A percentile compares a stretch with the other conserved stretches of the same genome.
Conservation (phyloP, 345 rosid species). For the Eutrema japonicum region DNA sequence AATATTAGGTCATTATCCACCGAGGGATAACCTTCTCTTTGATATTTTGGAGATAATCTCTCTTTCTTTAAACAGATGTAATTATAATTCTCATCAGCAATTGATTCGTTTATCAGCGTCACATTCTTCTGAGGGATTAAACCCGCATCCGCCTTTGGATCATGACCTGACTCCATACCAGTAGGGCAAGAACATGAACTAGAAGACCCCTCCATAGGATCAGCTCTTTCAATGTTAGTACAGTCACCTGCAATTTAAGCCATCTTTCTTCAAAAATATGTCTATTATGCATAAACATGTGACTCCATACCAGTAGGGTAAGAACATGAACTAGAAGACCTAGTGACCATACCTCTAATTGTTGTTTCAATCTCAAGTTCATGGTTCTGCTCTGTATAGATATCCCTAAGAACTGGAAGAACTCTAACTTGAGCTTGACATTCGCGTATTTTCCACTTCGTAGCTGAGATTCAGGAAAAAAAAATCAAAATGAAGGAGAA, state of each 20-base stretch:
- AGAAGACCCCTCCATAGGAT: slow-evolving; percentile 28
- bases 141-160: not conserved
- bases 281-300: slow-evolving; percentile 1
- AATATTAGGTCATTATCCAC: slow-evolving; percentile 12
- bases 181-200: slow-evolving; percentile 4
- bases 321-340: too few species aligned
- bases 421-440: slow-evolving; percentile 40
- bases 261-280: slow-evolving; percentile 16
- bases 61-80: slow-evolving; percentile 13
- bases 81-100: slow-evolving; percentile 16
- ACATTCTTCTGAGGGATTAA: slow-evolving; percentile 8
- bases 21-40: slow-evolving; percentile 28
- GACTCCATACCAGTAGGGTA: too few species aligned
- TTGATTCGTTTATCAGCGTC: not conserved
- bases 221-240: slow-evolving; percentile 2
- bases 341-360: slow-evolving; percentile 30
- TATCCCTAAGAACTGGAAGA: slow-evolving; percentile 42
- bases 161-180: slow-evolving; percentile 23
- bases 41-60: slow-evolving; percentile 9
- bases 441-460: not conserved
- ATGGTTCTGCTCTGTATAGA: slow-evolving; percentile 34
- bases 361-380: slow-evolving; percentile 45
- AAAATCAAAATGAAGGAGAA: not conserved
- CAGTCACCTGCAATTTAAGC: slow-evolving; percentile 28
- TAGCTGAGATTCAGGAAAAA: slow-evolving; percentile 19